Evolutionary conservation across 768 basidiomycete species (phyloP).

Genomic region (Trametes cubensis): DNA sequence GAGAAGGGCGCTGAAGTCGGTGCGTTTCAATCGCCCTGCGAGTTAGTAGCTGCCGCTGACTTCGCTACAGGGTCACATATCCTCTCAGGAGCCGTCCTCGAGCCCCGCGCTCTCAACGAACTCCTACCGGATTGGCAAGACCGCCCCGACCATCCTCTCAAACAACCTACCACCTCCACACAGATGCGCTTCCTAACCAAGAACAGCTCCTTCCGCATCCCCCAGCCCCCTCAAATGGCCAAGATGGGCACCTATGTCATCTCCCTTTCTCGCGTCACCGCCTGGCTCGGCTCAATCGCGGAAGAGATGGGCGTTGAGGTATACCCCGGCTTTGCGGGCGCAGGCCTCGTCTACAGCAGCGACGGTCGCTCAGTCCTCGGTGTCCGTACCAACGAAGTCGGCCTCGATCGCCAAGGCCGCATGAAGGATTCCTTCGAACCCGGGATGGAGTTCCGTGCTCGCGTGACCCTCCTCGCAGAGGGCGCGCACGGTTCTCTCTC

Average conservation of each 20-base stretch:
- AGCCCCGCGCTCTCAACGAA: slow-evolving; percentile 88
- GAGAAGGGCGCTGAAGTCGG: slow-evolving; percentile 96
- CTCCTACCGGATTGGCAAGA: slow-evolving; percentile 85
- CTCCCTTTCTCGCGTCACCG: slow-evolving; percentile 84
- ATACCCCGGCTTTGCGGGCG: slow-evolving; percentile 96
- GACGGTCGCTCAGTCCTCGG: slow-evolving; percentile 69
- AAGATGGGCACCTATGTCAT: slow-evolving; percentile 94
- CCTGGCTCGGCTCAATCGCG: slow-evolving; percentile 87
- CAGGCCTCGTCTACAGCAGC: slow-evolving; percentile 71
- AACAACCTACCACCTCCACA: slow-evolving; percentile 75
- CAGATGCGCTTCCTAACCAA: slow-evolving; percentile 85
- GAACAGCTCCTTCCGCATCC: slow-evolving; percentile 73
- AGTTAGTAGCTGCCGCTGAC: neutral
- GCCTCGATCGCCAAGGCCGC: slow-evolving; percentile 72
- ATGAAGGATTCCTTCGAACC: slow-evolving; percentile 91
- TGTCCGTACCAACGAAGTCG: slow-evolving; percentile 92
- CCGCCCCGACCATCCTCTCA: slow-evolving; percentile 72
- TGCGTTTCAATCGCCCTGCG: slow-evolving; percentile 41
- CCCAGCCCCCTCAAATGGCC: slow-evolving; percentile 96
- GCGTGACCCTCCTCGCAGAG: slow-evolving; percentile 90
- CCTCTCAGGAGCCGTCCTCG: slow-evolving; percentile 93
- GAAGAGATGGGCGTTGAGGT: slow-evolving; percentile 91
- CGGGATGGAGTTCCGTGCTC: slow-evolving; percentile 94
- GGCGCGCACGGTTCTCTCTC: slow-evolving; percentile 92
- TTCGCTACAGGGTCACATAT: slow-evolving; percentile 78